These are phyloP conservation scores for Daphne laureola DNA, from an alignment of 441 rosid genomes.

Conservation along the genomic window DNA sequence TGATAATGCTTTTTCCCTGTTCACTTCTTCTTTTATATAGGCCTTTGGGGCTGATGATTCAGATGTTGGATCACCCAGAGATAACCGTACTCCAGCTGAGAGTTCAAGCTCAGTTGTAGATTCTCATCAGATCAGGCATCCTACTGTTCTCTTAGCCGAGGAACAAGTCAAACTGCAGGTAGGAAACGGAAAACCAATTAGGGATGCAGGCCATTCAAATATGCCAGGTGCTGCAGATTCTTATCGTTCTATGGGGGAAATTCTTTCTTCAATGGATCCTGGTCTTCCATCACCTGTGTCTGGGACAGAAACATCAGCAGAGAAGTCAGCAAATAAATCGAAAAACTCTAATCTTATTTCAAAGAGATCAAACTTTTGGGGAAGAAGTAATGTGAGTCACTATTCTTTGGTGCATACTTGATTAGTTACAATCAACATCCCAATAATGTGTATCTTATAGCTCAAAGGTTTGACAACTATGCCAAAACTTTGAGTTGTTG, in stretches of 20 bases:
- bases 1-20: background rate
- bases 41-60: slow-evolving; percentile 86
- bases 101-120: slow-evolving; percentile 36
- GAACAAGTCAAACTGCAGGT: slow-evolving; percentile 50
- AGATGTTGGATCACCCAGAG: slow-evolving; percentile 62
- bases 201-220: slow-evolving; percentile 36
- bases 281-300: slow-evolving; percentile 46
- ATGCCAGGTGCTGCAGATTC: slow-evolving; percentile 49
- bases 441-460: no score
- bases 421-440: no score
- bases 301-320: slow-evolving; percentile 57
- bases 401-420: background rate
- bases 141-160: slow-evolving; percentile 32
- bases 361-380: slow-evolving; percentile 83
- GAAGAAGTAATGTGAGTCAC: slow-evolving; percentile 74
- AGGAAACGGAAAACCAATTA: slow-evolving; percentile 43
- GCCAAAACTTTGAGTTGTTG: no score
- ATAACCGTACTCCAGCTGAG: slow-evolving; percentile 36
- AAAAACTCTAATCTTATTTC: slow-evolving; percentile 49
- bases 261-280: slow-evolving; percentile 53
- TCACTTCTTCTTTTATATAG: slow-evolving; percentile 29
- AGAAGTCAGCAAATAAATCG: slow-evolving; percentile 52
- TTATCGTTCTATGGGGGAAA: slow-evolving; percentile 64
- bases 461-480: no score
- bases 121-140: slow-evolving; percentile 39